Evolutionary conservation across 2,329 filamentous ascomycete genomes (phyloP).

Genomic region (Berkeleyomyces rouxiae): DNA sequence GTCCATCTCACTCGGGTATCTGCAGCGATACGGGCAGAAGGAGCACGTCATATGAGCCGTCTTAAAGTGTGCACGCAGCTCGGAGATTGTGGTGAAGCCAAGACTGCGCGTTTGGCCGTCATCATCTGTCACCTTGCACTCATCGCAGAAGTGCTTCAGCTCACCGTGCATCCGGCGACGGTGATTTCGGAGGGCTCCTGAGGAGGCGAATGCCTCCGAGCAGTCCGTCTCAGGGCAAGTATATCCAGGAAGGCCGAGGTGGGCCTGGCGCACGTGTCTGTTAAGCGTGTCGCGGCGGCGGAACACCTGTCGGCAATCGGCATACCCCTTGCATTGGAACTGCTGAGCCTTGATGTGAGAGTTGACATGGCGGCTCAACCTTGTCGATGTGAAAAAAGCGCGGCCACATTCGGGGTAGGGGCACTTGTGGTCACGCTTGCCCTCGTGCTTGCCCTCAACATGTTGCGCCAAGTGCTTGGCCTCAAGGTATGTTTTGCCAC

Average conservation of each 20-base stretch:
- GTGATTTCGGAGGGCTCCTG: slow-evolving; percentile 55
- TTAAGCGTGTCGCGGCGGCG: slow-evolving; percentile 76
- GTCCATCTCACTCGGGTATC: slow-evolving; percentile 49
- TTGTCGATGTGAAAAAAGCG: slow-evolving; percentile 63
- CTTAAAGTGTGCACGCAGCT: slow-evolving; percentile 58
- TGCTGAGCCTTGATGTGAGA: slow-evolving; percentile 64
- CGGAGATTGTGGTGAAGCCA: slow-evolving; percentile 54
- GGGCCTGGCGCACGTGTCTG: slow-evolving; percentile 62
- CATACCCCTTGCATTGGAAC: slow-evolving; percentile 54
- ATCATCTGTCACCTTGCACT: slow-evolving; percentile 37
- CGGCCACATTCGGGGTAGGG: slow-evolving; percentile 58
- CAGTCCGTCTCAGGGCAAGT: slow-evolving; percentile 49
- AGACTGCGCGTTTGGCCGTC: slow-evolving; percentile 27
- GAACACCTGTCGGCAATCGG: slow-evolving; percentile 60
- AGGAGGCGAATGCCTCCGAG: slow-evolving; percentile 53
- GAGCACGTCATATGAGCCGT: slow-evolving; percentile 59
- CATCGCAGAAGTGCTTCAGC: slow-evolving; percentile 57
- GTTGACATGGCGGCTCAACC: slow-evolving; percentile 60
- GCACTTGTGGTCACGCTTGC: slow-evolving; percentile 55
- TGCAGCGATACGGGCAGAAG: slow-evolving; percentile 55
- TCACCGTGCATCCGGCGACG: slow-evolving; percentile 52
- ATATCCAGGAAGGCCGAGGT: slow-evolving; percentile 56
- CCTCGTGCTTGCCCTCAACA: slow-evolving; percentile 62
- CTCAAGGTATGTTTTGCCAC: slow-evolving; percentile 71
- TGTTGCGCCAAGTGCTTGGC: slow-evolving; percentile 78